A percentile compares a stretch with the other conserved stretches of the same genome.
phyloP scores from a whole-genome alignment of 2,329 filamentous ascomycete species.

The Pseudogymnoascus sp. region DNA sequence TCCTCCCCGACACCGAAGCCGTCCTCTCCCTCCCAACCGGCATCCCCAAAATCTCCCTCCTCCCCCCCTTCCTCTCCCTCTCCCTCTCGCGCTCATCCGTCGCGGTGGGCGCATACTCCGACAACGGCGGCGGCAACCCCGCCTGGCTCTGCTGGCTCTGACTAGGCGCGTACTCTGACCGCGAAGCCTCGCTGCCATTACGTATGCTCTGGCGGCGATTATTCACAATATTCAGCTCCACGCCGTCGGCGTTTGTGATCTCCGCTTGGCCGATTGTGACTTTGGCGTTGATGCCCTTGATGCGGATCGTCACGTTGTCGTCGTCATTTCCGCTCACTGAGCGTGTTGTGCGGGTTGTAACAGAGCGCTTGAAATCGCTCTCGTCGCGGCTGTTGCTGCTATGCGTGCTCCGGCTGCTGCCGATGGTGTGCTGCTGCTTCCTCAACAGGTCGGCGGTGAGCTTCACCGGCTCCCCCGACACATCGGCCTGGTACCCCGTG shows the following conservation, averaged over 20 bases:
- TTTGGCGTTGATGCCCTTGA: conserved; percentile 45
- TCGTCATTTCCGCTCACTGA: conserved; percentile 34
- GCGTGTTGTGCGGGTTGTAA: conserved; percentile 50
- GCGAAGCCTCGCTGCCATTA: conserved; percentile 40
- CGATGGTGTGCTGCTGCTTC: conserved; percentile 39
- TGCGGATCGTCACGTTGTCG: conserved; percentile 51
- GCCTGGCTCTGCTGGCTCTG: neutral
- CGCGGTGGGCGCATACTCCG: neutral
- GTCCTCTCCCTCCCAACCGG: neutral
- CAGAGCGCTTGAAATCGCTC: conserved; percentile 54
- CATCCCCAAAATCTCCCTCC: neutral
- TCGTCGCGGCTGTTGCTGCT: conserved; percentile 55
- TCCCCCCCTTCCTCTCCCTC: neutral
- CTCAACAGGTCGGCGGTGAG: conserved; percentile 48
- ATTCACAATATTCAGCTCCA: conserved; percentile 48
- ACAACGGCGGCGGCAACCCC: no score
- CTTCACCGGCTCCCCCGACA: conserved; percentile 37
- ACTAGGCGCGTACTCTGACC: neutral
- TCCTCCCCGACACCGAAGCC: neutral
- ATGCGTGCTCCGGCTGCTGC: conserved; percentile 48
- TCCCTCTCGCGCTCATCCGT: neutral
- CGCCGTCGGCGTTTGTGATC: conserved; percentile 51
- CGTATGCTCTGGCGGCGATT: conserved; percentile 31
- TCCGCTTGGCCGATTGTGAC: conserved; percentile 49
- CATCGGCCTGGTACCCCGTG: conserved; percentile 45